Base-by-base conservation (phyloP, 2,329 filamentous ascomycete species). In the Sclerotinia glacialis region DNA sequence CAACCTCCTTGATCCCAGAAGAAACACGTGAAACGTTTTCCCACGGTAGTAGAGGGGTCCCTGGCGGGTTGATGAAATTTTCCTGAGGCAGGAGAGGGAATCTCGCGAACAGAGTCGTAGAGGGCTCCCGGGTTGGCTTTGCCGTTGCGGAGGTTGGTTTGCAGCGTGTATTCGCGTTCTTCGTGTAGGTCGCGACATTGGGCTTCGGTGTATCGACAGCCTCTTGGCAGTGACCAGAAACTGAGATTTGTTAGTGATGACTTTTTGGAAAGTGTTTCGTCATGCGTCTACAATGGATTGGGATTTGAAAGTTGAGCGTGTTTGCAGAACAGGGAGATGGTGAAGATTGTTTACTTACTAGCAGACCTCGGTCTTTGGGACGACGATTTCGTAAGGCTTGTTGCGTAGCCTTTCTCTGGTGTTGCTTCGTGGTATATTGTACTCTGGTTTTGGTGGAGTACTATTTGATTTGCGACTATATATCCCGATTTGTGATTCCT, bases 161-260 rank as follows among this genome's bases (percentile, higher is more conserved):
- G 49, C 2, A 62, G 18, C 46, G 63, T 61, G 65, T 47, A 16
- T 9, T 62, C 58, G 23, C 56, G 56, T 8, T 63, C 44, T n/a
- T 63, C 67, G 54, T 74, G 72, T 3, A 74, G 65, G 50, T 74
- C 67, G 2, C 71, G 68, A 54, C 73, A 75, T 68, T 74, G 71
- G 59, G 71, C 71, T 23, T 69, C 70, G 0, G 65, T 70, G 67
- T 72, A 75, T n/a, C 72, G 71, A 42, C 73, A 75, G 3, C 50
- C 60, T 52, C 69, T 69, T 34, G 66, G 66, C 5, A 63, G 54
- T 1, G 68, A 69, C 64, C 71, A 71, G 26, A 65, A 69, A 63
- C 71, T 71, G 26, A n/a, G 18, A 44, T 50, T 5, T 18, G 21
- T 64, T 42, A 66, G 64, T n/a, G 34, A 16, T 31, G 18, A 26